Conservation (phyloP, 1,284 basidiomycete species). For the Hemileia vastatrix region DNA sequence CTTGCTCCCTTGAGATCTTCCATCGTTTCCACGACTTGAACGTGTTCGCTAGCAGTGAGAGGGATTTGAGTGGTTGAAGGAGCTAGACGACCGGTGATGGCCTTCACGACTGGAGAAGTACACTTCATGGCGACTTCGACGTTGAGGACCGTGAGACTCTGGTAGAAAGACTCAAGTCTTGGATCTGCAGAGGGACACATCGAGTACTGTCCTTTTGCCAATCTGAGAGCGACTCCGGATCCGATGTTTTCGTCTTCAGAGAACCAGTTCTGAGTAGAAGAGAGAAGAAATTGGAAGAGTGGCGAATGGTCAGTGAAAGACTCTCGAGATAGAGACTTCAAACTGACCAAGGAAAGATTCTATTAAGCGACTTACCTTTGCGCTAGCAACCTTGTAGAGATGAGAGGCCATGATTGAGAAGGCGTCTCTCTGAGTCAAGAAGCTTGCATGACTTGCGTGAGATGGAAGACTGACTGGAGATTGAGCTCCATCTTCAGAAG, state of each 20-base stretch:
- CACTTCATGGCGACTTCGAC: constrained; percentile 70
- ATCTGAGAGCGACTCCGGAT: constrained; percentile 28
- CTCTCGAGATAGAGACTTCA: no score
- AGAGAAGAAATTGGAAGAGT: background rate
- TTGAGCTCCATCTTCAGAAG: background rate
- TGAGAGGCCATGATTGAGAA: no score
- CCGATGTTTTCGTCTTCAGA: constrained; percentile 4
- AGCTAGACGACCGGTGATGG: no score
- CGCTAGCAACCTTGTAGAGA: no score
- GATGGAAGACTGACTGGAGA: background rate
- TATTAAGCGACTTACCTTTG: no score
- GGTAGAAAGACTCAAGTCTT: constrained; percentile 23
- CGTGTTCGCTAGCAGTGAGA: constrained; percentile 27
- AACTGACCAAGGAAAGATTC: no score
- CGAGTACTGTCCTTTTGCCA: constrained; percentile 29
- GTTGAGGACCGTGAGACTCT: constrained; percentile 58
- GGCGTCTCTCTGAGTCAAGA: constrained; percentile 26
- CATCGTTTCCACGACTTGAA: constrained; percentile 50
- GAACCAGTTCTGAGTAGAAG: background rate
- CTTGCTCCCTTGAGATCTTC: constrained; percentile 57
- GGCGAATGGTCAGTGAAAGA: background rate
- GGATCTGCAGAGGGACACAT: constrained; percentile 24
- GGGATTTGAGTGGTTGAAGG: constrained; percentile 28
- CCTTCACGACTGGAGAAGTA: constrained; percentile 67
- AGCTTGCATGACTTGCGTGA: background rate